Base-by-base conservation (phyloP, 768 basidiomycete genomes). In the Amyloporia xantha region DNA sequence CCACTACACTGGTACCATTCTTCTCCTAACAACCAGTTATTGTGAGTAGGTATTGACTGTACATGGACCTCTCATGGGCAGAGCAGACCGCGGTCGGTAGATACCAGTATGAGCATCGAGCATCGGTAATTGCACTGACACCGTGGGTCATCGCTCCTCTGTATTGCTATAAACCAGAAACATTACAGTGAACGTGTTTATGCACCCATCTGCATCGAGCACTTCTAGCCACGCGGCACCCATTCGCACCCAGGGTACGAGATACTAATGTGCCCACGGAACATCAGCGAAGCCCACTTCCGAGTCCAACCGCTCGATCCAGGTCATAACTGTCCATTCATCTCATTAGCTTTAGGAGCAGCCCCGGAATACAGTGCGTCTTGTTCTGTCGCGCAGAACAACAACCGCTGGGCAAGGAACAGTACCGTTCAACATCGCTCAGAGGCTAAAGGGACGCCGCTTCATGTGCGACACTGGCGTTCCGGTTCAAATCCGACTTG, bases 261-360 rank as follows among this genome's bases (percentile, higher is more conserved):
- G 41, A 24, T 43, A 43, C 33, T 35, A 35, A 35, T n/a, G 46
- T 4, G 44, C 54, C 36, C 43, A 55, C 10, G 50, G 54, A 25
- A 50, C 39, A 6, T 9, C n/a, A 24, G 40, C 41, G 10, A 12
- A n/a, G n/a, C n/a, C 13, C 3, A 26, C 3, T 19, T 7, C 9
- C 13, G 17, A n/a, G 15, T 41, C 17, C 2, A 30, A 13, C 27
- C 41, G 72, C 71, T 35, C 9, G 10, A 9, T 9, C 10, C 33
- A 35, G n/a, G 33, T 19, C 48, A 11, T 23, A 55, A 74, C 59
- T 73, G 63, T 3, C 76, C 76, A 49, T 71, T 71, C 2, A 66
- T 53, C 13, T 55, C 60, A 3, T 43, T 60, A 2, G 61, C 66
- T 38, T 74, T 68, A 1, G 70, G 64, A 41, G 70, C 48, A 15